Percentiles rank a stretch among this genome's conserved stretches.
These are phyloP conservation scores for Plasmodium gonderi DNA, from an alignment of 169 alveolate species.

Conservation along the genomic window DNA sequence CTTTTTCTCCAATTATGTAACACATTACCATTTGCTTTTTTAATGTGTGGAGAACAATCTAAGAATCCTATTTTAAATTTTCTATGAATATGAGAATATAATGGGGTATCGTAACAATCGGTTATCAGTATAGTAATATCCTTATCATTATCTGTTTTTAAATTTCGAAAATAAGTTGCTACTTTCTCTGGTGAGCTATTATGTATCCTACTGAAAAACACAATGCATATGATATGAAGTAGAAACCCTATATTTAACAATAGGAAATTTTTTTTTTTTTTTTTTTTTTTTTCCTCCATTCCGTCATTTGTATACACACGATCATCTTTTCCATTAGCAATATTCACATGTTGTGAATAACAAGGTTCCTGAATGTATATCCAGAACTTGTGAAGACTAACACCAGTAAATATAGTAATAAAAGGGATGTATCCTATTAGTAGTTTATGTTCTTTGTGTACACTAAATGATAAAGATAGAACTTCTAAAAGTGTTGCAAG, in stretches of 20 bases:
- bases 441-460: conserved; percentile 55
- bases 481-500: conserved; percentile 49
- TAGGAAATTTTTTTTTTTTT: neutral
- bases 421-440: conserved; percentile 47
- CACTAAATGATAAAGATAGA: conserved; percentile 35
- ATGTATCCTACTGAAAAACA: conserved; percentile 61
- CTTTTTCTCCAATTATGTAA: conserved; percentile 35
- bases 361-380: neutral
- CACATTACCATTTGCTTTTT: neutral
- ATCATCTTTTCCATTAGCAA: neutral
- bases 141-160: conserved; percentile 11
- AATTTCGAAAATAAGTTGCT: conserved; percentile 26
- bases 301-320: neutral
- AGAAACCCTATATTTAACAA: conserved; percentile 21
- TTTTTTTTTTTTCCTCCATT: neutral
- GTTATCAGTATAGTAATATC: conserved; percentile 70
- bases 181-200: conserved; percentile 73
- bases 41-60: conserved; percentile 76
- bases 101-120: conserved; percentile 76
- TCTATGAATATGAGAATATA: conserved; percentile 75
- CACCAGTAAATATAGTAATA: conserved; percentile 7
- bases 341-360: no score
- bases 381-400: neutral
- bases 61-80: conserved; percentile 71
- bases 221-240: conserved; percentile 51